Evolutionary conservation across 176 grass and related monocot species (phyloP).

Genomic region (Oryza punctata): DNA sequence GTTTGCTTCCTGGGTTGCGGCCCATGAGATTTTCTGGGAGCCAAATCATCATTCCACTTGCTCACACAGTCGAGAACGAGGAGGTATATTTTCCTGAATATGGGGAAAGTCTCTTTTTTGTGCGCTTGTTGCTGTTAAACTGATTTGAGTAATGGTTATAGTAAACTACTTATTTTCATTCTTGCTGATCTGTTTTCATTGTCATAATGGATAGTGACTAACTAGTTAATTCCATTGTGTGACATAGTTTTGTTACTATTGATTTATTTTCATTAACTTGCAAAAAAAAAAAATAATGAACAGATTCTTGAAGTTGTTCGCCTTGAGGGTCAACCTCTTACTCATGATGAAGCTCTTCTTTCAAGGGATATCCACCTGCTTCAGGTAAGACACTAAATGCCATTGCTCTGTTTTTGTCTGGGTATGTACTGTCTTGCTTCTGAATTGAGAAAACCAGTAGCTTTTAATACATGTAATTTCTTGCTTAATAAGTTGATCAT

Average conservation of each 20-base stretch:
- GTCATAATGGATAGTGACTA: slow-evolving; percentile 11
- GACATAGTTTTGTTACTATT: background rate
- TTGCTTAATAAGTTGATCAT: background rate
- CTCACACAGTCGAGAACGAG: slow-evolving; percentile 93
- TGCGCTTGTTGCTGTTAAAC: background rate
- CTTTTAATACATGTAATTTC: background rate
- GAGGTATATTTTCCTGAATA: slow-evolving; percentile 56
- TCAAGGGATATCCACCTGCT: slow-evolving; percentile 86
- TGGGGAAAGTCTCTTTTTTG: slow-evolving; percentile 2
- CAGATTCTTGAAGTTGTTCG: slow-evolving; percentile 97
- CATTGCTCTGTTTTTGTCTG: slow-evolving; percentile 5
- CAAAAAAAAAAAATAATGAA: slow-evolving; percentile 13
- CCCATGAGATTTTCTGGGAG: slow-evolving; percentile 84
- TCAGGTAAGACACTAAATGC: slow-evolving; percentile 50
- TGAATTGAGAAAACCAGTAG: background rate
- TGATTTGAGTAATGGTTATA: background rate
- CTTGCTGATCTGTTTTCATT: background rate
- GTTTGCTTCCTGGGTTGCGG: slow-evolving; percentile 62
- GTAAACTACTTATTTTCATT: background rate
- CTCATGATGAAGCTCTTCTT: slow-evolving; percentile 70
- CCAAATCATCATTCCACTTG: slow-evolving; percentile 91
- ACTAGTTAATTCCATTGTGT: background rate
- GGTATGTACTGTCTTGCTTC: background rate
- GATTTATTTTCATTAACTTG: background rate
- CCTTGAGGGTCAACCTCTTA: slow-evolving; percentile 78